Evolutionary conservation across 495 filamentous ascomycete genomes (phyloP), one percentile per base, ranked within the genome.

Genomic region (Neurospora pannonica): DNA sequence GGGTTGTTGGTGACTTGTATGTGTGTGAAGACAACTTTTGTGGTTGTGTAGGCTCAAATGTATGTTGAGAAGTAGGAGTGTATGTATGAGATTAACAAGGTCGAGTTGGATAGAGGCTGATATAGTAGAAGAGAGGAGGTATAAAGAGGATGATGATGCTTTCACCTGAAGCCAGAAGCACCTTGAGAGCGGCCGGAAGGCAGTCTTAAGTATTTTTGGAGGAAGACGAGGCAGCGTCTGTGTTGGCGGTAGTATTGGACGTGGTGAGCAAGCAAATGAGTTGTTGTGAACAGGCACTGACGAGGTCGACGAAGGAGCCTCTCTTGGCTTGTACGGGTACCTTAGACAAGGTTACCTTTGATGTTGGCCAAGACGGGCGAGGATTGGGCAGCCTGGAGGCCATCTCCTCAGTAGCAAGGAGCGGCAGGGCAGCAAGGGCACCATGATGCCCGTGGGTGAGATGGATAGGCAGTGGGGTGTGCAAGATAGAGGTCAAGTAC

Each of bases 81-180:
- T 62, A 17, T 67, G 15, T 67, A 34, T 67, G 28, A 19, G 5
- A 67, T 17, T 34, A 34, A 34, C 54, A 67, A 19, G 6, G 28
- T 19, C 1, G 13, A 62, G 28, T 34, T 9, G 15, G 15, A 36
- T 4, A 34, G 54, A 67, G 28, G 15, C 28, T 67, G 28, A 62
- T 62, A 36, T 38, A 36, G 73, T 73, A 42, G 15, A 40, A 62
- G 71, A 54, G 34, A 74, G 36, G 36, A 34, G 21, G 70, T 71
- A 71, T 39, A 38, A 38, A 73, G 39, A 38, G 70, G 76, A 77
- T 71, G 72, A 69, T 74, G 67, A 37, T 75, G 78, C 72, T 76
- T 74, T 71, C 37, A 28, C 15, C 34, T 67, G 54, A 36, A 67
- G 28, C 13, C 54, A 67, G 54, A 67, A 67, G 54, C 54, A 67